These are phyloP conservation scores for Spergularia azorica DNA, from an alignment of 179 eudicot genomes.

Conservation along the genomic window DNA sequence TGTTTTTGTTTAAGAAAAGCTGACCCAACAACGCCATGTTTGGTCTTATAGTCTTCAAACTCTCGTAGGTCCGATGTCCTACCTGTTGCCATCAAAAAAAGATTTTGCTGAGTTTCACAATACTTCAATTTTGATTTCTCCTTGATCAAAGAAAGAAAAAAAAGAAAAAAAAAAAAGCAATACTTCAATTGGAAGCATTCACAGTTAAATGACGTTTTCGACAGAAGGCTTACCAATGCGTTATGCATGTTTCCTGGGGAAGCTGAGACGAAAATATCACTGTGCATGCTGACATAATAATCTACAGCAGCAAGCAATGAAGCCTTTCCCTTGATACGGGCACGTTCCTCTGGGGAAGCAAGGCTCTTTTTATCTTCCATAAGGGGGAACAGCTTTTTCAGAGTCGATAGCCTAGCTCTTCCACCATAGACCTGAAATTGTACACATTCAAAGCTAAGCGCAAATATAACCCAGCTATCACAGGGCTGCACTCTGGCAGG, in stretches of 20 bases:
- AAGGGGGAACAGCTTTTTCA: conserved; percentile 66
- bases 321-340: conserved; percentile 81
- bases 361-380: conserved; percentile 96
- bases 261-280: conserved; percentile 92
- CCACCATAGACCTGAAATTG: conserved; percentile 82
- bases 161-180: too few species aligned
- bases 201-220: background rate
- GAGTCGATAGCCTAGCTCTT: conserved; percentile 70
- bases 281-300: conserved; percentile 90
- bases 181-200: too few species aligned
- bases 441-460: too few species aligned
- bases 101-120: background rate
- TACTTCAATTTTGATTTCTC: too few species aligned
- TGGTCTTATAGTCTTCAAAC: conserved; percentile 79
- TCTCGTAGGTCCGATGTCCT: conserved; percentile 77
- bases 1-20: conserved; percentile 83
- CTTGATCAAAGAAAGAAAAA: too few species aligned
- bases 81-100: conserved; percentile 44
- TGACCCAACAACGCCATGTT: conserved; percentile 82
- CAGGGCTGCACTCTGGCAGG: too few species aligned
- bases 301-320: conserved; percentile 91
- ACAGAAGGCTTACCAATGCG: conserved; percentile 64
- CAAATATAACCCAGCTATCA: too few species aligned
- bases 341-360: conserved; percentile 74
- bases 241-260: conserved; percentile 99